Evolutionary conservation across 768 basidiomycete species (phyloP).

Genomic region (Trametes meyenii): DNA sequence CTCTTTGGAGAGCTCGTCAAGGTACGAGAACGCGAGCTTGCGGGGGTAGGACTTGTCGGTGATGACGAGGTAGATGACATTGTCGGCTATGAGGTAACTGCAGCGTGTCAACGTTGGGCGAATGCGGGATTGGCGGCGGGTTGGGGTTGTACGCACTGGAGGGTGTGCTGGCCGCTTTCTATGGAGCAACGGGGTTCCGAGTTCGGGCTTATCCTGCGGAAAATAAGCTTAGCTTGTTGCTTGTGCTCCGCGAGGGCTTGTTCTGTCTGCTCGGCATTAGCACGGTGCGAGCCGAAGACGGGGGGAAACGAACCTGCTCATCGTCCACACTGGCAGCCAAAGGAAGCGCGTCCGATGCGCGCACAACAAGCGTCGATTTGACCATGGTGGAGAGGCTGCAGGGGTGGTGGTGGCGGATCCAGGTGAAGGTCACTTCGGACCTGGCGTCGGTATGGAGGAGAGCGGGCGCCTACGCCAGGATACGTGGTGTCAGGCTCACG

Average conservation of each 20-base stretch:
- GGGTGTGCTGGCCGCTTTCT: slow-evolving; percentile 92
- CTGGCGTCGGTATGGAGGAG: slow-evolving; percentile 2
- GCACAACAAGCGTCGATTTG: slow-evolving; percentile 82
- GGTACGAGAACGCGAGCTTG: slow-evolving; percentile 95
- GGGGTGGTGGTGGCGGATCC: not conserved
- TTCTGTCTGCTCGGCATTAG: slow-evolving; percentile 68
- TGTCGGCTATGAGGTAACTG: slow-evolving; percentile 94
- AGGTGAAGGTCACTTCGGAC: not conserved
- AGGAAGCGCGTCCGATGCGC: slow-evolving; percentile 86
- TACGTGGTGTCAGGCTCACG: slow-evolving; percentile 23
- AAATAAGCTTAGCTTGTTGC: slow-evolving; percentile 96
- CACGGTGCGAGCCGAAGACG: not conserved
- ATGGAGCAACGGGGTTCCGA: slow-evolving; percentile 96
- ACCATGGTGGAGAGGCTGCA: slow-evolving; percentile 58
- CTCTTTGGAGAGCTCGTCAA: slow-evolving; percentile 96
- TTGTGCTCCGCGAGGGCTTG: slow-evolving; percentile 95
- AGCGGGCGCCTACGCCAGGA: slow-evolving; percentile 2
- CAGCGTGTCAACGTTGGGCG: not conserved
- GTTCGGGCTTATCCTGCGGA: slow-evolving; percentile 90
- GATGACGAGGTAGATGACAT: slow-evolving; percentile 94
- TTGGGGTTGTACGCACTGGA: slow-evolving; percentile 72
- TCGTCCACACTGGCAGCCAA: slow-evolving; percentile 97
- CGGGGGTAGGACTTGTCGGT: slow-evolving; percentile 97
- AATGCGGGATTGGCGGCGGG: slow-evolving; percentile 13
- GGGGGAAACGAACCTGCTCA: slow-evolving; percentile 68